A percentile compares a stretch with the other conserved stretches of the same genome.
Conservation (phyloP, 805 yeast genomes). For the Kazachstania kunashirensis region DNA sequence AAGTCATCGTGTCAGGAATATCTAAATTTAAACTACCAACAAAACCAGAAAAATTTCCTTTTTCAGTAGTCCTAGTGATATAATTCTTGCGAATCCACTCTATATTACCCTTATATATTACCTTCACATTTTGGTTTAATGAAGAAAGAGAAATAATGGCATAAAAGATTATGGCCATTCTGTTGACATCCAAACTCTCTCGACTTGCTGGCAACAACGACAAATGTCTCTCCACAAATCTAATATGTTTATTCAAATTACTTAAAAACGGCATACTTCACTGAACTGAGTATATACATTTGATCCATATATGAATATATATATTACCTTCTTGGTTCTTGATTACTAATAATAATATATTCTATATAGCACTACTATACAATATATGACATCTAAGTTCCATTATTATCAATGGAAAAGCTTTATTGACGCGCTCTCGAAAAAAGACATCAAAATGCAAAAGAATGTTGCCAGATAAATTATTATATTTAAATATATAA, state of each 20-base stretch:
- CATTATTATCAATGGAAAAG: too few relatives aligned
- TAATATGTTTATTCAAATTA: constrained; percentile 24
- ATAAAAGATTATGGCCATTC: constrained; percentile 61
- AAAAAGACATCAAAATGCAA: too few relatives aligned
- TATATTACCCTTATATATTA: constrained; percentile 26
- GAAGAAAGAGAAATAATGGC: constrained; percentile 44
- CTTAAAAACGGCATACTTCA: too few relatives aligned
- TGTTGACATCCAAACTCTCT: constrained; percentile 60
- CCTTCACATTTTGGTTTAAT: constrained; percentile 21
- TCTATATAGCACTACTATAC: too few relatives aligned
- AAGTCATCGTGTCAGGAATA: constrained; percentile 23
- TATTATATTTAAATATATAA: too few relatives aligned
- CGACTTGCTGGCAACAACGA: constrained; percentile 43
- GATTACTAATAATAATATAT: too few relatives aligned
- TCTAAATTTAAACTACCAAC: constrained; percentile 14
- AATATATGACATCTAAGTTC: too few relatives aligned
- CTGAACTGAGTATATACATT: too few relatives aligned
- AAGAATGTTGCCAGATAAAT: too few relatives aligned
- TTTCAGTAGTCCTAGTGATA: constrained; percentile 27
- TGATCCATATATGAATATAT: too few relatives aligned
- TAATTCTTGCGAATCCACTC: constrained; percentile 21
- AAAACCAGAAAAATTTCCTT: constrained; percentile 21
- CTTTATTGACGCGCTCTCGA: too few relatives aligned
- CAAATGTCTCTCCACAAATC: constrained; percentile 44
- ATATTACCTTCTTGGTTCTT: too few relatives aligned